Conservation (phyloP, 2,329 filamentous ascomycete genomes). For the Xylaria sp. region DNA sequence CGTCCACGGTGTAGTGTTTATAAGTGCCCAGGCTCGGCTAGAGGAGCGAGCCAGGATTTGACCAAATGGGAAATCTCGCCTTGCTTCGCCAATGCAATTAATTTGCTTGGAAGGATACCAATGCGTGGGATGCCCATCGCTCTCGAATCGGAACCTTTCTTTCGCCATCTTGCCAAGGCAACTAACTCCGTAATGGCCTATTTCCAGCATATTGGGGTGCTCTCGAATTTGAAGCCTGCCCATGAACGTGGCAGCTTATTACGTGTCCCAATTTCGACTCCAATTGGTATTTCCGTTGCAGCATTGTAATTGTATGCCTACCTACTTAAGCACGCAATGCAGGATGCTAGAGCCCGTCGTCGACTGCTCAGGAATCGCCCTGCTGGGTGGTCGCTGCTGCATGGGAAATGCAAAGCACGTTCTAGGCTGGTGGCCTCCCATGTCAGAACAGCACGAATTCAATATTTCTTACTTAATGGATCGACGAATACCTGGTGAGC, state of each 20-base stretch:
- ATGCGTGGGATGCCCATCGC: neutral
- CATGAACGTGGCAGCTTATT: too few species aligned
- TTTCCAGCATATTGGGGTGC: neutral
- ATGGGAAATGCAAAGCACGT: constrained; percentile 10
- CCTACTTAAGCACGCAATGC: neutral
- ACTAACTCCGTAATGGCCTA: neutral
- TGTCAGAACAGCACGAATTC: constrained; percentile 2
- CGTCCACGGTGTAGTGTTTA: neutral
- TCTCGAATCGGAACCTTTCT: neutral
- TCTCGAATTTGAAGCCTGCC: neutral
- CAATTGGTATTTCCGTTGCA: neutral
- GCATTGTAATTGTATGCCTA: too few species aligned
- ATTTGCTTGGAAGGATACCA: neutral
- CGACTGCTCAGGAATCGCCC: constrained; percentile 1
- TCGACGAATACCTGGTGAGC: neutral
- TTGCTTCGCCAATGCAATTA: constrained; percentile 1
- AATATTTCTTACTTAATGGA: constrained; percentile 18
- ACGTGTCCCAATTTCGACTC: neutral
- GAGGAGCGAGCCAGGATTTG: neutral
- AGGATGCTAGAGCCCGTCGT: neutral
- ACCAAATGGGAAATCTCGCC: neutral
- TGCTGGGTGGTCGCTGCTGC: neutral
- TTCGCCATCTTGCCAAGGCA: neutral
- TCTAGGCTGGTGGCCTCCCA: constrained; percentile 13
- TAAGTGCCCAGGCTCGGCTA: neutral